Evolutionary conservation across 1,284 basidiomycete genomes (phyloP).

Genomic region (Coniferiporia weirii): DNA sequence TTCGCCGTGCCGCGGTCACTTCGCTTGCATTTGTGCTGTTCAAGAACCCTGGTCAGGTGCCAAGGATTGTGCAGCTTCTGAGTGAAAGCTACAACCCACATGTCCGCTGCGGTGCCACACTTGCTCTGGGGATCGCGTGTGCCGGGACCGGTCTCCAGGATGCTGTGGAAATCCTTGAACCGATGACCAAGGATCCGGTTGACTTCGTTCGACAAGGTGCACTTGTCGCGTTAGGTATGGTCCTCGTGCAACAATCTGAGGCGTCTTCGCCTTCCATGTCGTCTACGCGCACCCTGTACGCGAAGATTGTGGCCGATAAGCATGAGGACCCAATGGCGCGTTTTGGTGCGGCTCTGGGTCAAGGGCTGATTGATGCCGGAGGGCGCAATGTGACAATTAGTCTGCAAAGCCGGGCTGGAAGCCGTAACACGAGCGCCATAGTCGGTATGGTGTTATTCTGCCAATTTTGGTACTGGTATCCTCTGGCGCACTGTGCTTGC

Average conservation of each 20-base stretch:
- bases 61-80: constrained; percentile 89
- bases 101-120: constrained; percentile 91
- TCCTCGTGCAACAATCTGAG: constrained; percentile 93
- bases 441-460: constrained; percentile 95
- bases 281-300: constrained; percentile 75
- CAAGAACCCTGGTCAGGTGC: constrained; percentile 92
- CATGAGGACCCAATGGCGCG: constrained; percentile 97
- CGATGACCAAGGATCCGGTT: constrained; percentile 94
- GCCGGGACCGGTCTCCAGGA: constrained; percentile 96
- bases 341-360: constrained; percentile 90
- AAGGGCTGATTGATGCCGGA: constrained; percentile 94
- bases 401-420: constrained; percentile 86
- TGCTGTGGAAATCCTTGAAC: constrained; percentile 91
- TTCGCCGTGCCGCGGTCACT: constrained; percentile 90
- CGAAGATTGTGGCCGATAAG: constrained; percentile 88
- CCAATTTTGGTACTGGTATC: constrained; percentile 99
- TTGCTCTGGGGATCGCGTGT: constrained; percentile 92
- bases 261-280: constrained; percentile 78
- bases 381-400: constrained; percentile 93
- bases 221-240: constrained; percentile 90
- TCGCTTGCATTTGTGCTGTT: constrained; percentile 92
- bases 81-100: constrained; percentile 99
- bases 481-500: constrained; percentile 88
- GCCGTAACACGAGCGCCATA: constrained; percentile 85
- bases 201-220: constrained; percentile 99